Conservation (phyloP, 208 protist genomes). For the Trypanosomatidae sp. region DNA sequence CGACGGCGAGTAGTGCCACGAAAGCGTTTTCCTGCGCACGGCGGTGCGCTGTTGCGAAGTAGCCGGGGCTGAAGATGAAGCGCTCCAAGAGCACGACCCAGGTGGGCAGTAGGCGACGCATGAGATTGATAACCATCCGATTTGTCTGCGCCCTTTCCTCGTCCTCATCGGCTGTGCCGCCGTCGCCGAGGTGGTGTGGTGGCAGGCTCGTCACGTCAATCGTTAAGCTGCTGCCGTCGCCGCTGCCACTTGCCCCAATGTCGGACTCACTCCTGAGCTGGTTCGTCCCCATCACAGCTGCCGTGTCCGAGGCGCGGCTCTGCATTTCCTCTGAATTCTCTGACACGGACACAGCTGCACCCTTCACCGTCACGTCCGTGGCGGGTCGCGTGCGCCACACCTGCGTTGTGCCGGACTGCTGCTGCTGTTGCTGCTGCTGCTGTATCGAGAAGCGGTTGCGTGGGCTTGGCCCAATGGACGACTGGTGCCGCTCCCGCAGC, state of each 20-base stretch:
- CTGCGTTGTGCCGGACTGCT: constrained; percentile 7
- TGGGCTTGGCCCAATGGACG: not conserved
- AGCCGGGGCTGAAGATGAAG: constrained; percentile 49
- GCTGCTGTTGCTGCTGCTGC: constrained; percentile 24
- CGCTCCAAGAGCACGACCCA: constrained; percentile 63
- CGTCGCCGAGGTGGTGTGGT: constrained; percentile 5
- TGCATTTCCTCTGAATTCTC: constrained; percentile 2
- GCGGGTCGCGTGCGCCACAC: not conserved
- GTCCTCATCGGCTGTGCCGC: constrained; percentile 14
- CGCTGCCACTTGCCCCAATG: not conserved
- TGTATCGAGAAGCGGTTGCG: constrained; percentile 10
- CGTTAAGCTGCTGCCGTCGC: not conserved
- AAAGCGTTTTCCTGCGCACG: constrained; percentile 85
- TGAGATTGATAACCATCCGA: constrained; percentile 32
- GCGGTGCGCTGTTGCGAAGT: constrained; percentile 47
- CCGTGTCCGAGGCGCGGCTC: not conserved
- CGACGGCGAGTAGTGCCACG: constrained; percentile 71
- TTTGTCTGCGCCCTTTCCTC: constrained; percentile 15
- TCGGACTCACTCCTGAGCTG: not conserved
- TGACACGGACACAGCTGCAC: not conserved
- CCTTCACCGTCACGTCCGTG: not conserved
- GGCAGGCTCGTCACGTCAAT: constrained; percentile 15
- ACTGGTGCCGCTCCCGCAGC: not conserved
- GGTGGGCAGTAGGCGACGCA: constrained; percentile 50
- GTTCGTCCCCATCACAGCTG: not conserved